A percentile compares a stretch with the other conserved stretches of the same genome.
phyloP scores from a whole-genome alignment of 2,329 filamentous ascomycete genomes.

The Cordyceps javanica region DNA sequence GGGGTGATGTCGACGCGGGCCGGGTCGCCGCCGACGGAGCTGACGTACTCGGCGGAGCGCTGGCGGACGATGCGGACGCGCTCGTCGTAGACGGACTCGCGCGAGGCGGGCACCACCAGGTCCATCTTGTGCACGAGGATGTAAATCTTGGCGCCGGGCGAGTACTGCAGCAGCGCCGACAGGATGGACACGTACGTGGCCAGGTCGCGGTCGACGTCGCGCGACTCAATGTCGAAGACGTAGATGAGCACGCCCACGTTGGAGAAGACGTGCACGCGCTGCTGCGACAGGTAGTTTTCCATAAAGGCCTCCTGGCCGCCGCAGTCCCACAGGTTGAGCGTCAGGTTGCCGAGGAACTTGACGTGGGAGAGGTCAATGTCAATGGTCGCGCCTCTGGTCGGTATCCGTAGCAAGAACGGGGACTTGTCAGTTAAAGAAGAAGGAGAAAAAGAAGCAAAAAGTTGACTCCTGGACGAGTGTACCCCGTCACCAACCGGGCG shows the following conservation, averaged over 20 bases:
- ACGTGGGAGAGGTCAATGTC: constrained; percentile 98
- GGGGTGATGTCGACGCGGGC: constrained; percentile 63
- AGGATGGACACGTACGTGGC: constrained; percentile 90
- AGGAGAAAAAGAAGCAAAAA: no score
- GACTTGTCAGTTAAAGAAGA: neutral
- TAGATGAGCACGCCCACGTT: constrained; percentile 97
- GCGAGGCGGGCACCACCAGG: constrained; percentile 73
- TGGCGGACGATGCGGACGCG: constrained; percentile 70
- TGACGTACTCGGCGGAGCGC: constrained; percentile 56
- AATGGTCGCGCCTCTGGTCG: constrained; percentile 74
- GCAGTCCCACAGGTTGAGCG: constrained; percentile 97
- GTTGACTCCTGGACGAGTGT: neutral
- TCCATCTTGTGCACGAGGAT: constrained; percentile 99
- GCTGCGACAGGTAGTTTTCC: constrained; percentile 94
- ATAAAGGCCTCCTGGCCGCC: constrained; percentile 98
- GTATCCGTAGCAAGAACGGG: neutral
- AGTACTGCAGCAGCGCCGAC: constrained; percentile 80
- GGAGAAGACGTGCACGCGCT: constrained; percentile 92
- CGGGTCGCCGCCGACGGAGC: constrained; percentile 27
- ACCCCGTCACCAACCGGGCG: no score
- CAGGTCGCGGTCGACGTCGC: constrained; percentile 88
- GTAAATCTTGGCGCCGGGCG: constrained; percentile 75
- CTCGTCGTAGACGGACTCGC: constrained; percentile 78
- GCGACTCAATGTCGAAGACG: constrained; percentile 96
- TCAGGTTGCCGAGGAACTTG: constrained; percentile 96